Conservation (phyloP, 345 rosid genomes). For the Kernera saxatilis region DNA sequence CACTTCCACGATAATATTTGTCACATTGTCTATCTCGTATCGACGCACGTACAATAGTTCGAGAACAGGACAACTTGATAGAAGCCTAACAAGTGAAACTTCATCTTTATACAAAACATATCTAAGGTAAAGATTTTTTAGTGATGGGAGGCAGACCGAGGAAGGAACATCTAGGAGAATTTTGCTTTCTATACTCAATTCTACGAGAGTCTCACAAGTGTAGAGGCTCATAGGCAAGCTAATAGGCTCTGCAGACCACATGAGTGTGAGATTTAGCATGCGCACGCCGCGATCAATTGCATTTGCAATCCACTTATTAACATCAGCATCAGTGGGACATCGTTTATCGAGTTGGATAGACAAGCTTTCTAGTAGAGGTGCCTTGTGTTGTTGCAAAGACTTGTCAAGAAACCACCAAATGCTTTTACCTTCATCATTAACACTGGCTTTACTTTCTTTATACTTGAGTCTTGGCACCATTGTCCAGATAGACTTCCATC, state of each 20-base stretch:
- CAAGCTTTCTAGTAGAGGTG: not conserved
- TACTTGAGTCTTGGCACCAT: no score
- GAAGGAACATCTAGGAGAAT: not conserved
- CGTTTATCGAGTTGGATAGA: not conserved
- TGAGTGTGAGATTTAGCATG: not conserved
- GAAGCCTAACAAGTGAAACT: no score
- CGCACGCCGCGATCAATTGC: not conserved
- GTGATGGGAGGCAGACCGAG: no score
- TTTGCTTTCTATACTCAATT: not conserved
- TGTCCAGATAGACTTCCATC: no score
- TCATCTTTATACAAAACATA: no score
- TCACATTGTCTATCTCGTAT: no score
- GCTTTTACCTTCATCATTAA: not conserved
- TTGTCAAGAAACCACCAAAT: not conserved
- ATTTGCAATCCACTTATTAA: not conserved
- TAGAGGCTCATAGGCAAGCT: not conserved
- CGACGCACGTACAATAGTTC: no score
- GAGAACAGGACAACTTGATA: no score
- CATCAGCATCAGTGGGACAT: no score
- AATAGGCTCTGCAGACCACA: not conserved
- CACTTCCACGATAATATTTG: no score
- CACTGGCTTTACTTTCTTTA: no score
- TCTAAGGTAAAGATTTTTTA: no score
- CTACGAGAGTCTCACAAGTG: not conserved
- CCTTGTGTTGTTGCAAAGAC: not conserved